A percentile compares a stretch with the other conserved stretches of the same genome.
Conservation (phyloP, 2,329 filamentous ascomycete species). For the Boeremia exigua region DNA sequence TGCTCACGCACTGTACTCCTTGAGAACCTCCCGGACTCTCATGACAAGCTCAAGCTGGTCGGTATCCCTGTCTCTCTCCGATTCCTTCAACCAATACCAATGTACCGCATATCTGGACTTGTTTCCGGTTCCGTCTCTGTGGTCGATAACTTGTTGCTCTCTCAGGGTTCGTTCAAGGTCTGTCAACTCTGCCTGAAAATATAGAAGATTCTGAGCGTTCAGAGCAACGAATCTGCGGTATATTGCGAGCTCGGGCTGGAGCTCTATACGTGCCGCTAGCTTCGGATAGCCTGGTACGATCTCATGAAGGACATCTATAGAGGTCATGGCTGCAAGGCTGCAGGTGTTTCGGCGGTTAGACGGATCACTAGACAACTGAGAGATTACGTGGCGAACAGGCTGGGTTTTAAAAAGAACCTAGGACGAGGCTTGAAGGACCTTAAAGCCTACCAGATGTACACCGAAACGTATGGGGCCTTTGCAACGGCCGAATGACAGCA, state of each 20-base stretch:
- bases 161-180: conserved; percentile 3
- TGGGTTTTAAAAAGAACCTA: no score
- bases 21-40: background rate
- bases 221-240: conserved; percentile 11
- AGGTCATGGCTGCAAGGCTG: no score
- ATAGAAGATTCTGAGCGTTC: conserved; percentile 14
- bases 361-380: no score
- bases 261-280: conserved; percentile 8
- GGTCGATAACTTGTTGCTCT: conserved; percentile 2
- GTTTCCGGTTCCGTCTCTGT: background rate
- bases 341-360: no score
- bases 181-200: conserved; percentile 14
- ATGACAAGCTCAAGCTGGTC: background rate
- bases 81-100: background rate
- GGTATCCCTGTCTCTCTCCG: background rate
- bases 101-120: background rate
- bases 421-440: no score
- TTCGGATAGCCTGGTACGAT: conserved; percentile 5
- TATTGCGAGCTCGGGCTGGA: conserved; percentile 4
- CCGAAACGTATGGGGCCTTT: no score
- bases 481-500: no score
- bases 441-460: no score
- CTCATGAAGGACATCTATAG: no score
- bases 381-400: no score
- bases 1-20: background rate